Base-by-base conservation (phyloP, 1,284 basidiomycete genomes). In the Gomphus sp. region DNA sequence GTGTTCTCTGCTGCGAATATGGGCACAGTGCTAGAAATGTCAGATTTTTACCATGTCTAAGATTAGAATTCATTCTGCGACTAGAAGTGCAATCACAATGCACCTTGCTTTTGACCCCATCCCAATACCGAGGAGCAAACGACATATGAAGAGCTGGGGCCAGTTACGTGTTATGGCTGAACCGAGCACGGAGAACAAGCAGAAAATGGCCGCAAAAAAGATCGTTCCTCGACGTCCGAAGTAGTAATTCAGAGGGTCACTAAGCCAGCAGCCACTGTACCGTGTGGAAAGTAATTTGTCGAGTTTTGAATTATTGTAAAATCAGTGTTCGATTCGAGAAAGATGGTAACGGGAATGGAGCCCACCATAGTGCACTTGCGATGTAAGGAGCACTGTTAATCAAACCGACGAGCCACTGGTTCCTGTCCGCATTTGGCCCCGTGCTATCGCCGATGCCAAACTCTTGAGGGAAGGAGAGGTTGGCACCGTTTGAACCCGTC, bases 101-200 rank as follows among this genome's bases (percentile, higher is more conserved):
- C n/a, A n/a, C n/a, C n/a, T n/a, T n/a, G 77, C 79, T 67, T 87
- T 87, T 7, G 82, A 77, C 1, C 84, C 85, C 74, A 88, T 85
- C 25, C 84, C 85, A 43, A 87, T 66, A n/a, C 84, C 84, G 9
- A 88, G 75, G 6, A 85, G 69, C 3, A 86, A 65, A 50, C 84
- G 79, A 51, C 78, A 77, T 36, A 79, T 73, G 62, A 74, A 72
- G 48, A 75, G 69, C 50, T 73, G 69, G 50, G 61, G 64, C 73
- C 73, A 76, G 22, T 64, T 70, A 45, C 71, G 69, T 7, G 73
- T 72, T 37, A 72, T 64, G 31, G 53, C 77, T 31, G 77, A 77
- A 49, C 80, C 82, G 64, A 91, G 82, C 47, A 82, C 80, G n/a
- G 79, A 75, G 44, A 82, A 66, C 10, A 81, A 78, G 63, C 70